Evolutionary conservation across 192 early-diverging fungal genomes (phyloP).

Genomic region (Rhizophagus clarus): DNA sequence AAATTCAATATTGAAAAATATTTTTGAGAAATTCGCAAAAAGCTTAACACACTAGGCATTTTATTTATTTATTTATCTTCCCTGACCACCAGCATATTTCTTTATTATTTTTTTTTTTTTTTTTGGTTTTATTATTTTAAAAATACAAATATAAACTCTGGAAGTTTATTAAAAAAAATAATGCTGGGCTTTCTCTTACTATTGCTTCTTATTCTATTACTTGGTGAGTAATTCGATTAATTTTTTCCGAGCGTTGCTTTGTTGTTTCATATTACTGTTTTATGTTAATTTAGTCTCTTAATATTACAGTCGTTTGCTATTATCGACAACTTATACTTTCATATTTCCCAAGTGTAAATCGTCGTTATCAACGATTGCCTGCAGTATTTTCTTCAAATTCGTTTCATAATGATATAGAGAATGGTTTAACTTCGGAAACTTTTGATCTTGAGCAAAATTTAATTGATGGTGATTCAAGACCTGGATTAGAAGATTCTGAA

Average conservation of each 20-base stretch:
- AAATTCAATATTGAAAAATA: too few species aligned
- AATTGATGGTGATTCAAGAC: slow-evolving; percentile 46
- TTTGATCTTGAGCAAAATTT: slow-evolving; percentile 59
- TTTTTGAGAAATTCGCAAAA: background rate
- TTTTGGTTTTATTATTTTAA: background rate
- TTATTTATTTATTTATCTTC: background rate
- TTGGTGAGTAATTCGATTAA: background rate
- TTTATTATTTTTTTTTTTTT: too few species aligned
- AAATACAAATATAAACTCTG: background rate
- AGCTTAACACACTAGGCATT: too few species aligned
- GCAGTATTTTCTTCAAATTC: slow-evolving; percentile 47
- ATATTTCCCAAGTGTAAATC: background rate
- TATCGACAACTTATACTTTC: background rate
- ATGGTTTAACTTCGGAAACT: slow-evolving; percentile 55
- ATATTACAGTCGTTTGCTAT: background rate
- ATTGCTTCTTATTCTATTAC: background rate
- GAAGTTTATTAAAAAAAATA: background rate
- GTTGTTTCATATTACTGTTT: background rate
- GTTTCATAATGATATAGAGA: slow-evolving; percentile 58
- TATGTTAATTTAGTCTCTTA: background rate
- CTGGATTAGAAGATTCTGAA: slow-evolving; percentile 55
- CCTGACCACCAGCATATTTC: background rate
- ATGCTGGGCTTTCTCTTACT: background rate
- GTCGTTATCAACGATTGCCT: slow-evolving; percentile 51
- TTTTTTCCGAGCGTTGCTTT: background rate